A percentile compares a stretch with the other conserved stretches of the same genome.
Evolutionary conservation across 768 basidiomycete genomes (phyloP).

Genomic region (Leccinum pellstonianum): DNA sequence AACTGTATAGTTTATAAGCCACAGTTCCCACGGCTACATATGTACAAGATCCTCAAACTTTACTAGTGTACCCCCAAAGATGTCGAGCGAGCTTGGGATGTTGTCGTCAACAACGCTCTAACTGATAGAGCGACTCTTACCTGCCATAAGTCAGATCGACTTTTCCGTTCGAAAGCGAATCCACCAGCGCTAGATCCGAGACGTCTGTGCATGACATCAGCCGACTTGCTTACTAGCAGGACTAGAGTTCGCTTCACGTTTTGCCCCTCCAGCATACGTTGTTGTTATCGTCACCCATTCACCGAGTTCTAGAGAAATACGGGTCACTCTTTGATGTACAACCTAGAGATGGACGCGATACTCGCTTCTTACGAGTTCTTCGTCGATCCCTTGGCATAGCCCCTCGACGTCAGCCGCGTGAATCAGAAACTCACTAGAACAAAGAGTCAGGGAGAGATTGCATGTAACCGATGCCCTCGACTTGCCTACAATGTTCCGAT

Average conservation of each 20-base stretch:
- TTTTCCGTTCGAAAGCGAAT: conserved; percentile 73
- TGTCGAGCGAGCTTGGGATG: conserved; percentile 54
- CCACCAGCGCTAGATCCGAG: conserved; percentile 76
- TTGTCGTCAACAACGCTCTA: background rate
- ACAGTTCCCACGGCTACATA: conserved; percentile 35
- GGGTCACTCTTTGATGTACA: conserved; percentile 11
- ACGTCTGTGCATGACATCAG: conserved; percentile 51
- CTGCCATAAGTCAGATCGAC: conserved; percentile 49
- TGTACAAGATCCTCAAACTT: conserved; percentile 54
- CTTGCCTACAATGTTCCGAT: conserved; percentile 78
- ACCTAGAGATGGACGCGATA: conserved; percentile 7
- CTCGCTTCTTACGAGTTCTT: conserved; percentile 78
- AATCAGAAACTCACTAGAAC: conserved; percentile 82
- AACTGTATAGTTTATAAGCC: conserved; percentile 46
- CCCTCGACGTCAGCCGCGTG: conserved; percentile 99
- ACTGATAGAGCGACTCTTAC: conserved; percentile 23
- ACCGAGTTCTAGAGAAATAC: conserved; percentile 61
- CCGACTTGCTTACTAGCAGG: background rate
- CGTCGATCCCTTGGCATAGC: conserved; percentile 93
- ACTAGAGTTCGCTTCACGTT: conserved; percentile 46
- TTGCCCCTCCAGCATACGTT: conserved; percentile 97
- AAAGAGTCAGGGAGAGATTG: conserved; percentile 13
- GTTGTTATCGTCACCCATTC: conserved; percentile 91
- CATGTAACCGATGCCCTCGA: background rate
- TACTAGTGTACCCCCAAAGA: conserved; percentile 67